Evolutionary conservation across 345 rosid genomes (phyloP).

Genomic region (Salix purpurea): DNA sequence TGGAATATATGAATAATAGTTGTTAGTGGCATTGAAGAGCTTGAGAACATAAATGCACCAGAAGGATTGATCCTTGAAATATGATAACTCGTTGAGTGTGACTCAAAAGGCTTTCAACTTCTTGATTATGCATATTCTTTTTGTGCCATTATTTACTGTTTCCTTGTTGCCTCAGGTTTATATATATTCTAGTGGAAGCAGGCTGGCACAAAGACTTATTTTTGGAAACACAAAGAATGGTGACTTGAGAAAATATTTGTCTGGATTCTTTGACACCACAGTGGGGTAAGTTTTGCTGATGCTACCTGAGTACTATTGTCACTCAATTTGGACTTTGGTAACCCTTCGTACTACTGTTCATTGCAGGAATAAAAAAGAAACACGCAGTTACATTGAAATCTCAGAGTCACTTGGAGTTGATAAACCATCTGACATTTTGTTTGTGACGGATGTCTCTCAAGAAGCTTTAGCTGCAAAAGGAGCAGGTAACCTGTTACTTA

Average conservation of each 20-base stretch:
- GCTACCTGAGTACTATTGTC: background rate
- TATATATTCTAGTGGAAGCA: conserved; percentile 95
- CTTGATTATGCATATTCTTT: background rate
- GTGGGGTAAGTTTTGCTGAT: conserved; percentile 55
- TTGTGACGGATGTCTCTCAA: conserved; percentile 76
- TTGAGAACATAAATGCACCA: background rate
- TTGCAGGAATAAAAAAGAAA: conserved; percentile 79
- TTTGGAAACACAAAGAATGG: conserved; percentile 84
- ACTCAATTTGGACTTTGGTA: background rate
- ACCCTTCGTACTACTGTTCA: background rate
- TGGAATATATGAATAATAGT: background rate
- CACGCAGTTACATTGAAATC: conserved; percentile 69
- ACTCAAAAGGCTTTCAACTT: background rate
- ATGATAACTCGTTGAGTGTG: background rate
- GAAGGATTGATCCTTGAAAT: background rate
- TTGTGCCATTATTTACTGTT: background rate
- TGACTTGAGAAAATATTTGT: conserved; percentile 72
- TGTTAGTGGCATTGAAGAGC: background rate
- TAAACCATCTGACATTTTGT: conserved; percentile 69
- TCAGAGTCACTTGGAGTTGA: conserved; percentile 72
- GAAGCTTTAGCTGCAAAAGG: conserved; percentile 88
- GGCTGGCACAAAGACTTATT: conserved; percentile 86
- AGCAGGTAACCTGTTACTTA: conserved; percentile 47
- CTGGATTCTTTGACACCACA: conserved; percentile 78
- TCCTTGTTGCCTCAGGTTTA: conserved; percentile 50